Base-by-base conservation (phyloP, 331 rosid species). In the Telfairia occidentalis region DNA sequence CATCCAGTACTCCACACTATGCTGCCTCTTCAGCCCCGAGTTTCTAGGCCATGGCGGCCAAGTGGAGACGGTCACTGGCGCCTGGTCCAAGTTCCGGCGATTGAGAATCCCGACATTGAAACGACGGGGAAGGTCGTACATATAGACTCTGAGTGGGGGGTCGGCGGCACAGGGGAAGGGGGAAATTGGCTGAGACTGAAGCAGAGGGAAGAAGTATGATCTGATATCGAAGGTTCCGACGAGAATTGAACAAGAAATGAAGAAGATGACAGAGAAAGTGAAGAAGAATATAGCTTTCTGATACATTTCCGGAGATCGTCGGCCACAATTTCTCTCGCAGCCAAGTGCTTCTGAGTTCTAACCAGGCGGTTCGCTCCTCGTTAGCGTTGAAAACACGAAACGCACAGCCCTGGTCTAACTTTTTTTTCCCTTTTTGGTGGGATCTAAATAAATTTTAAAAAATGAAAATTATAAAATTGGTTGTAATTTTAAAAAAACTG, bases 41-140 rank as follows among this genome's bases (percentile, higher is more conserved):
- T 89, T 85, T 3, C 19, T 70, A 3, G 97, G 99, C 96, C 96
- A 95, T n/a, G 81, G 72, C n/a, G 96, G 96, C 87, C 89, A 95
- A 2, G 83, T 83, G 7, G 0, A 23, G 61, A 43, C 84, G 7
- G 90, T 89, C 8, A 87, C 94, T 8, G 99, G 86, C 28, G 82
- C 35, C 61, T 87, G 84, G 34, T 38, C 78, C 21, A 43, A 4
- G 79, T 13, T 77, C 50, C 77, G 83, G 80, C 84, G 90, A 52
- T 83, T 77, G 8, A 95, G 78, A 86, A 95, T 90, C 11, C 81
- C 96, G 30, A 95, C 91, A 63, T 95, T 95, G 87, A 92, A 95
- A 18, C 97, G 92, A 72, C 92, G 93, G 3, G 99, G 97, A n/a
- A 95, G 97, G 84, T 95, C 91, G 84, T 95, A 95, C 99, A 92